Percentiles rank a stretch among this genome's conserved stretches.
phyloP scores from a whole-genome alignment of 2,329 filamentous ascomycete genomes.

The Microascus cirrosus region DNA sequence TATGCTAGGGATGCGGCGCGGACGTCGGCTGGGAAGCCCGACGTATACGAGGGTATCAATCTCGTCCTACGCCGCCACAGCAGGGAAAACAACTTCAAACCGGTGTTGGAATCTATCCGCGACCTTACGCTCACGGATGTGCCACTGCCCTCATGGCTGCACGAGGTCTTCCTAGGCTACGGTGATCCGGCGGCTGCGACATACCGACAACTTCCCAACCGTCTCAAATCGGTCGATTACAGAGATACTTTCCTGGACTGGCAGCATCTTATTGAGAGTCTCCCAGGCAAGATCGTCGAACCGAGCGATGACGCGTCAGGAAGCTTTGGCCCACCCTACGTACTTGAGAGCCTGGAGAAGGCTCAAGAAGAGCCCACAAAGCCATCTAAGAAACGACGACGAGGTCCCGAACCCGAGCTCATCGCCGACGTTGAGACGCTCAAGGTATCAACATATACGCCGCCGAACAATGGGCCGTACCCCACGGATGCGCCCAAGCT shows the following conservation, averaged over 20 bases:
- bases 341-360: conserved; percentile 58
- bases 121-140: conserved; percentile 76
- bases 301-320: conserved; percentile 59
- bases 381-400: conserved; percentile 76
- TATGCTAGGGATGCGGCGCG: conserved; percentile 68
- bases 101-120: conserved; percentile 84
- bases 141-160: conserved; percentile 80
- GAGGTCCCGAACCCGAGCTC: conserved; percentile 59
- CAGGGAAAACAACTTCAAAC: conserved; percentile 94
- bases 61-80: conserved; percentile 72
- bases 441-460: conserved; percentile 81
- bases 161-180: conserved; percentile 96
- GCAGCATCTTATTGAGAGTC: conserved; percentile 83
- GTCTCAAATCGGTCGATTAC: conserved; percentile 72
- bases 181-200: conserved; percentile 82
- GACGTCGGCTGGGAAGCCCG: conserved; percentile 53
- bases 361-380: conserved; percentile 41
- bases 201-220: conserved; percentile 72
- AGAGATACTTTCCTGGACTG: conserved; percentile 92
- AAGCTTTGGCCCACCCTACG: conserved; percentile 79
- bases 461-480: conserved; percentile 82
- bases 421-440: conserved; percentile 55
- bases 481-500: conserved; percentile 70
- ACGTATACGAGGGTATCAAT: conserved; percentile 79
- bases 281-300: conserved; percentile 80